A percentile compares a stretch with the other conserved stretches of the same genome.
phyloP scores from a whole-genome alignment of 306 rosid species.

The Rosa multiflora region DNA sequence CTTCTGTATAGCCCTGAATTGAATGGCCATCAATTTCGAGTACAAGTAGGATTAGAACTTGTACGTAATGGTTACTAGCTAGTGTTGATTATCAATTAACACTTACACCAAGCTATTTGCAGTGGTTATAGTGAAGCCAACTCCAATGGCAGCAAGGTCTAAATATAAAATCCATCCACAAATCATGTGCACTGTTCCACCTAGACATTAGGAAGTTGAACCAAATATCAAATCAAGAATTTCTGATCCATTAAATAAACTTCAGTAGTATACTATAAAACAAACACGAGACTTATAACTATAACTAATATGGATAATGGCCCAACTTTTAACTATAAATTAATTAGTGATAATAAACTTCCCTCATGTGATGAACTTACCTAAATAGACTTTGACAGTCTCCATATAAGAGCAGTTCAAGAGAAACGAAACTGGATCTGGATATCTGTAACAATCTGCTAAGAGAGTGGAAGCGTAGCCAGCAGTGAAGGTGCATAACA shows the following conservation, averaged over 20 bases:
- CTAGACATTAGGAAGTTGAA: not conserved
- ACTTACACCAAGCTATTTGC: constrained; percentile 33
- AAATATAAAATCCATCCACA: constrained; percentile 31
- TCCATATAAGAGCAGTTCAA: constrained; percentile 36
- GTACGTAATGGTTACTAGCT: not conserved
- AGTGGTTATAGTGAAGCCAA: constrained; percentile 30
- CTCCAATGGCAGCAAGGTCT: constrained; percentile 21
- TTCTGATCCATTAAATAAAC: no score
- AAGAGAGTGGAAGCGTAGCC: constrained; percentile 23
- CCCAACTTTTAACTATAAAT: no score
- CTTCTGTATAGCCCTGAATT: constrained; percentile 48
- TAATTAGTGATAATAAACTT: no score
- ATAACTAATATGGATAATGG: no score
- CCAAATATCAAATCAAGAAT: not conserved
- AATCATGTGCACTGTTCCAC: constrained; percentile 24
- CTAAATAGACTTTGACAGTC: constrained; percentile 29
- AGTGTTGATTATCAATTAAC: not conserved
- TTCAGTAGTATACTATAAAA: not conserved
- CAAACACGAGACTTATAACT: no score
- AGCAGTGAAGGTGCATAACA: constrained; percentile 23
- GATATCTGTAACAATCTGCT: constrained; percentile 35
- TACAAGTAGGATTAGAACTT: no score
- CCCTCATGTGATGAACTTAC: not conserved
- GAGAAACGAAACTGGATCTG: constrained; percentile 26
- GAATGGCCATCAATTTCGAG: not conserved